Conservation (phyloP, 257 asterid genomes). For the Gentiana dahurica region DNA sequence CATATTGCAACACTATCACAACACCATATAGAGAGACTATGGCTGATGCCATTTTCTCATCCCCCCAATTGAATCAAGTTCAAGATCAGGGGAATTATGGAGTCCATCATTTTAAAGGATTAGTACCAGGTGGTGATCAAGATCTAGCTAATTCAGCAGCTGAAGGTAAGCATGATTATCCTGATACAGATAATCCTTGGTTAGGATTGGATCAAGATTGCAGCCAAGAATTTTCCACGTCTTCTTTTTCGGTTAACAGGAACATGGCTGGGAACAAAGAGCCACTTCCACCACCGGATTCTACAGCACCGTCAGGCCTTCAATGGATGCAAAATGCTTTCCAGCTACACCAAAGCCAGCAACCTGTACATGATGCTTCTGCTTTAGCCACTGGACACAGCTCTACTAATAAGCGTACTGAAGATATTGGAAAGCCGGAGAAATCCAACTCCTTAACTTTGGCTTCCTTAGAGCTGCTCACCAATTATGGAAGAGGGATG, state of each 20-base stretch:
- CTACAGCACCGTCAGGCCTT: background rate
- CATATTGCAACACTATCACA: background rate
- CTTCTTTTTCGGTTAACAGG: background rate
- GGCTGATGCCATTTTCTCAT: constrained; percentile 6
- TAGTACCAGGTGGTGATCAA: too few species aligned
- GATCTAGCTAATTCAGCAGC: background rate
- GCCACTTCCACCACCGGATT: too few species aligned
- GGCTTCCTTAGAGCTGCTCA: constrained; percentile 27
- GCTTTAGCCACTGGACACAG: background rate
- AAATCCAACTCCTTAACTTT: constrained; percentile 17
- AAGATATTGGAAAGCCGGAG: constrained; percentile 14
- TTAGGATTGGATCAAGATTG: constrained; percentile 1
- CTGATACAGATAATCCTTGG: background rate
- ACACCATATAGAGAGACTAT: background rate
- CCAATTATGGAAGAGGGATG: constrained; percentile 15
- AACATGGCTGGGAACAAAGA: constrained; percentile 1
- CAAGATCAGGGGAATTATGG: constrained; percentile 1
- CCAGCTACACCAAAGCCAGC: background rate
- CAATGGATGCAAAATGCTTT: constrained; percentile 3
- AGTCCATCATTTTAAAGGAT: too few species aligned
- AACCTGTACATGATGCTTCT: constrained; percentile 1
- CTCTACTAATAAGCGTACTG: constrained; percentile 1
- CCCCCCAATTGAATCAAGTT: constrained; percentile 1
- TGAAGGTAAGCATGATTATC: background rate
- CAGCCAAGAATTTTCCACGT: background rate